Evolutionary conservation across 768 basidiomycete genomes (phyloP).

Genomic region (Phaeolepiota aurea): DNA sequence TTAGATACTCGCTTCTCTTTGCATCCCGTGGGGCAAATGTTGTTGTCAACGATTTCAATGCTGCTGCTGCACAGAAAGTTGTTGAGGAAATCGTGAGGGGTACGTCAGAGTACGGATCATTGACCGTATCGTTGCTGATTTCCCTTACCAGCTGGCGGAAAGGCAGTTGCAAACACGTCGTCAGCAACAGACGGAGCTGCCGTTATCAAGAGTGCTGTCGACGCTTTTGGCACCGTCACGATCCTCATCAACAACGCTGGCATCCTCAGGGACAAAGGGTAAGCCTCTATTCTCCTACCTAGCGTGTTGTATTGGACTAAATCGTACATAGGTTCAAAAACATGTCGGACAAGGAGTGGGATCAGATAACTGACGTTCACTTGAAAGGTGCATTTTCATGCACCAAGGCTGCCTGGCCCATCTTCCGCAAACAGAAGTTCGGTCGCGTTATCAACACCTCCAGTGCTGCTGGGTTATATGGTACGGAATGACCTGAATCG

Average conservation of each 20-base stretch:
- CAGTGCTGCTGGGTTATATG: conserved; percentile 90
- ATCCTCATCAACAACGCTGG: conserved; percentile 96
- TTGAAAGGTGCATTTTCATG: conserved; percentile 90
- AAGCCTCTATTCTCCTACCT: conserved; percentile 10
- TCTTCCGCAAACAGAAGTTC: conserved; percentile 91
- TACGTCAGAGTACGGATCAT: conserved; percentile 21
- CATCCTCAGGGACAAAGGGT: conserved; percentile 79
- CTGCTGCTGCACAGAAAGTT: conserved; percentile 81
- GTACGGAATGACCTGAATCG: no score
- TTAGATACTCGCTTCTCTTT: conserved; percentile 83
- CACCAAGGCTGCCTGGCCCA: conserved; percentile 92
- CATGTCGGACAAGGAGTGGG: conserved; percentile 94
- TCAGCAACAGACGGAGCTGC: conserved; percentile 82
- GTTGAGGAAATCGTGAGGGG: conserved; percentile 83
- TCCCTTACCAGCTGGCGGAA: conserved; percentile 68
- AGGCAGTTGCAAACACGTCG: conserved; percentile 80
- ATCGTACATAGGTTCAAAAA: conserved; percentile 80
- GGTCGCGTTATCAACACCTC: conserved; percentile 93
- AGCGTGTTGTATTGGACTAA: neutral
- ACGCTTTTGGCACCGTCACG: conserved; percentile 77
- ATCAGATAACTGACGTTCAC: conserved; percentile 82
- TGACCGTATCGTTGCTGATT: conserved; percentile 4
- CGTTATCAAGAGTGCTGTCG: conserved; percentile 79
- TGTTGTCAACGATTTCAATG: conserved; percentile 92
- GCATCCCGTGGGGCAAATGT: conserved; percentile 91